These are phyloP conservation scores for Teunomyces gatunensis DNA, from an alignment of 805 yeast species.

Conservation along the genomic window DNA sequence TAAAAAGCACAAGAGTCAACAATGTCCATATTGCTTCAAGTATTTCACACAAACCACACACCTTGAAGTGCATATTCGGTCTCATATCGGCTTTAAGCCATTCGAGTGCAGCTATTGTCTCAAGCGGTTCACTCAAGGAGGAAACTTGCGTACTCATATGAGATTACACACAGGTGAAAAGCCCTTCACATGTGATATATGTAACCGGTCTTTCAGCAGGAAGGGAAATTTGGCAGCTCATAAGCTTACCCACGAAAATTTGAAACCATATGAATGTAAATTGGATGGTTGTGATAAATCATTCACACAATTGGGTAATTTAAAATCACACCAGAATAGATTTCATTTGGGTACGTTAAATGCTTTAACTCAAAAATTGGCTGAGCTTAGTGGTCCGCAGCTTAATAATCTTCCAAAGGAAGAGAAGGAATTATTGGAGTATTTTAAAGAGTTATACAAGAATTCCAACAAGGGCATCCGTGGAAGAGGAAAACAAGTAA, in stretches of 20 bases:
- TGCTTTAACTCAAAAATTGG: slow-evolving; percentile 62
- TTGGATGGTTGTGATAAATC: slow-evolving; percentile 79
- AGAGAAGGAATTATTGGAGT: slow-evolving; percentile 68
- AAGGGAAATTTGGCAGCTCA: slow-evolving; percentile 93
- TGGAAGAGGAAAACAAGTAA: slow-evolving; percentile 69
- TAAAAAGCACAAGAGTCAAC: slow-evolving; percentile 50
- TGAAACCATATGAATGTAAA: slow-evolving; percentile 75
- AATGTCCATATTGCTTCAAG: slow-evolving; percentile 76
- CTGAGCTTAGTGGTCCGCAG: slow-evolving; percentile 52
- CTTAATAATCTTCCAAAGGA: slow-evolving; percentile 50
- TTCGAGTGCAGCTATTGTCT: slow-evolving; percentile 76
- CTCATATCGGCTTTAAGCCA: slow-evolving; percentile 86
- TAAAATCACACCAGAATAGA: slow-evolving; percentile 91
- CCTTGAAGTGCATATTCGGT: slow-evolving; percentile 81
- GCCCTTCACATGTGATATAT: slow-evolving; percentile 77
- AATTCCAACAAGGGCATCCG: slow-evolving; percentile 88
- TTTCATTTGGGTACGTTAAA: slow-evolving; percentile 76
- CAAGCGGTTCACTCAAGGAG: slow-evolving; percentile 85
- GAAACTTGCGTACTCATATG: slow-evolving; percentile 81
- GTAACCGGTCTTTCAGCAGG: slow-evolving; percentile 77
- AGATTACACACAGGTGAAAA: slow-evolving; percentile 90
- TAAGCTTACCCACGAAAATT: slow-evolving; percentile 72
- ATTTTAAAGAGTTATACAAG: slow-evolving; percentile 79
- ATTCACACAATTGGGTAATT: slow-evolving; percentile 88
- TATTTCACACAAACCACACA: slow-evolving; percentile 88